A percentile compares a stretch with the other conserved stretches of the same genome.
These are phyloP conservation scores for Cardamine occulta DNA, from an alignment of 345 rosid genomes.

Conservation along the genomic window DNA sequence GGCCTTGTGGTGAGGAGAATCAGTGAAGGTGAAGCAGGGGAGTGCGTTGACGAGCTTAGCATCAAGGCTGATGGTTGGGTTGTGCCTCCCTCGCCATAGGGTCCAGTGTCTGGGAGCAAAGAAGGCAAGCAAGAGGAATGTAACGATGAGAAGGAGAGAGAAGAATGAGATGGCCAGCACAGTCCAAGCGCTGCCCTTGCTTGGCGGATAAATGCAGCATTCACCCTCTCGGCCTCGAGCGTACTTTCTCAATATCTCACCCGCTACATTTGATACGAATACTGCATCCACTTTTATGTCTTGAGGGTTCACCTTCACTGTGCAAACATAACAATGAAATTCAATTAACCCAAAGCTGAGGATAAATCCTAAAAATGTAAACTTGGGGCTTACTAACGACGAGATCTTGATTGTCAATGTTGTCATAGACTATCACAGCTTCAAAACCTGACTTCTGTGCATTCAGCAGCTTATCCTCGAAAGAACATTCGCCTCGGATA, in stretches of 20 bases:
- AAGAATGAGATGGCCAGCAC: slow-evolving; percentile 60
- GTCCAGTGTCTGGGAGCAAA: slow-evolving; percentile 56
- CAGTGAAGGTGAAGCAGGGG: slow-evolving; percentile 53
- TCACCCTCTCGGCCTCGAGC: slow-evolving; percentile 54
- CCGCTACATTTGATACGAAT: slow-evolving; percentile 60
- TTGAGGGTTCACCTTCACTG: slow-evolving; percentile 68
- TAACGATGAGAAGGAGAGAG: slow-evolving; percentile 53
- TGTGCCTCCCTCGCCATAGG: slow-evolving; percentile 47
- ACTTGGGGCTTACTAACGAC: slow-evolving; percentile 51
- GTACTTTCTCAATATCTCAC: slow-evolving; percentile 52
- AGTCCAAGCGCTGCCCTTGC: slow-evolving; percentile 56
- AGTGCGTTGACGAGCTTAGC: slow-evolving; percentile 53
- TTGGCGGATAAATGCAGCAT: slow-evolving; percentile 60
- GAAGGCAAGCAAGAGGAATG: slow-evolving; percentile 52
- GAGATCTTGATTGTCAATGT: slow-evolving; percentile 54
- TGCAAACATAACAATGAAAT: slow-evolving; percentile 6
- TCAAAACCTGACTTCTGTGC: slow-evolving; percentile 60
- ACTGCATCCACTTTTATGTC: slow-evolving; percentile 60
- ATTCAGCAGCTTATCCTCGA: slow-evolving; percentile 61
- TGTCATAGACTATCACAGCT: slow-evolving; percentile 68
- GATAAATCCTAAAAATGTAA: background rate
- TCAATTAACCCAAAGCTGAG: background rate
- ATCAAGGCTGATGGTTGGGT: slow-evolving; percentile 44
- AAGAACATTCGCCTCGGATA: slow-evolving; percentile 65
- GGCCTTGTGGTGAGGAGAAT: slow-evolving; percentile 33